Percentiles rank a stretch among this genome's conserved stretches.
Evolutionary conservation across 202 grass and related monocot species (phyloP).

Genomic region (Saccharum hybrid): DNA sequence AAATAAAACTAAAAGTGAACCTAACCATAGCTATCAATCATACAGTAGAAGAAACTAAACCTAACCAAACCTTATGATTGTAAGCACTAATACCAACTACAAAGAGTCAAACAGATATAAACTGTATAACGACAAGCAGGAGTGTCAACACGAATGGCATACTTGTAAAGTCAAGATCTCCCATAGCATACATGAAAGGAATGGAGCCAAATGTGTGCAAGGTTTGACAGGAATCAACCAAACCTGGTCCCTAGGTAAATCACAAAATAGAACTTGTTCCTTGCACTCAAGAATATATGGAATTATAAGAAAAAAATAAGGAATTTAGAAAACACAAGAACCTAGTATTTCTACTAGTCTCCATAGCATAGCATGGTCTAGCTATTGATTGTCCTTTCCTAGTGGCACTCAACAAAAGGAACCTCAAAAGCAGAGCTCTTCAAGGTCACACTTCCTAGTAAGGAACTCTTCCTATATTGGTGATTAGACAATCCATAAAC

Average conservation of each 20-base stretch:
- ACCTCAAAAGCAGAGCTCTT: conserved; percentile 21
- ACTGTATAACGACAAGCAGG: conserved; percentile 5
- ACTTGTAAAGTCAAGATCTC: background rate
- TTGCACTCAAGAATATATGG: background rate
- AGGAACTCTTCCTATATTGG: conserved; percentile 12
- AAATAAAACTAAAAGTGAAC: too few relatives aligned
- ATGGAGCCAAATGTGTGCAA: background rate
- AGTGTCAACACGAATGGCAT: background rate
- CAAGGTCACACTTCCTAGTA: conserved; percentile 17
- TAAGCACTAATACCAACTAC: background rate
- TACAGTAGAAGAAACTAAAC: too few relatives aligned
- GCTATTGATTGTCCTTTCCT: conserved; percentile 16
- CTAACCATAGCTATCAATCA: too few relatives aligned
- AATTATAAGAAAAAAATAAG: background rate
- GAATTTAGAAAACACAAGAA: conserved; percentile 7
- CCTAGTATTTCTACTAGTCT: conserved; percentile 4
- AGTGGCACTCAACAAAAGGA: conserved; percentile 35
- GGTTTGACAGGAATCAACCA: conserved; percentile 9
- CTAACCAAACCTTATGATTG: background rate
- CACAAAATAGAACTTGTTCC: conserved; percentile 15
- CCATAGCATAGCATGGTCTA: background rate
- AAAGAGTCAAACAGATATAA: background rate
- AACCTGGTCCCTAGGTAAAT: background rate
- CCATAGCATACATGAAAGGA: conserved; percentile 5
- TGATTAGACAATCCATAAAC: background rate